Evolutionary conservation across 108 stramenopile genomes (phyloP).

Genomic region (Fragilariopsis cylindrus): DNA sequence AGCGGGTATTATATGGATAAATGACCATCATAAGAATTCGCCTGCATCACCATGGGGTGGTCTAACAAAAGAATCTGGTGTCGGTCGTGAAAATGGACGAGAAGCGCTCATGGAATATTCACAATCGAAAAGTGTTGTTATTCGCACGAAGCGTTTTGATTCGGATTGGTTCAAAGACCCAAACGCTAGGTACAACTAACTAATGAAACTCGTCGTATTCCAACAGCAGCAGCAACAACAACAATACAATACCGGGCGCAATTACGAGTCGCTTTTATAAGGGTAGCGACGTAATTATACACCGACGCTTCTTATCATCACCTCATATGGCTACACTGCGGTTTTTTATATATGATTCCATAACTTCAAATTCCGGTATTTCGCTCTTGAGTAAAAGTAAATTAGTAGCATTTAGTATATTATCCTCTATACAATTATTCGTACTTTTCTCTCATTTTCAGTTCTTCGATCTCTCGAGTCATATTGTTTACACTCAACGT

Average conservation of each 20-base stretch:
- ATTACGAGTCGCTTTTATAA: too few species aligned
- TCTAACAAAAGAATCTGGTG: slow-evolving; percentile 31
- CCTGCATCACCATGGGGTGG: slow-evolving; percentile 64
- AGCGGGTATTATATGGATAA: slow-evolving; percentile 63
- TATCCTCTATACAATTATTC: slow-evolving; percentile 68
- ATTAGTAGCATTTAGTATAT: background rate
- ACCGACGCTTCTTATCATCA: too few species aligned
- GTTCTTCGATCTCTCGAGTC: slow-evolving; percentile 58
- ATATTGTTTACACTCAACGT: slow-evolving; percentile 81
- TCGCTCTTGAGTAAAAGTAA: background rate
- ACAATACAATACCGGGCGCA: too few species aligned
- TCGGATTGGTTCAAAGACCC: slow-evolving; percentile 27
- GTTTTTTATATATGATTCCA: background rate
- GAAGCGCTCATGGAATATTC: slow-evolving; percentile 25
- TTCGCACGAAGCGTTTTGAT: slow-evolving; percentile 12
- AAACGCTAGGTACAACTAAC: slow-evolving; percentile 22
- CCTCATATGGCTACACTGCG: background rate
- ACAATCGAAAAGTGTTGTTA: slow-evolving; percentile 21
- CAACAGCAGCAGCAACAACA: too few species aligned
- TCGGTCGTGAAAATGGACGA: slow-evolving; percentile 27
- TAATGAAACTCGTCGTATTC: too few species aligned
- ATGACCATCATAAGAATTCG: slow-evolving; percentile 58
- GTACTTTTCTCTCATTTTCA: slow-evolving; percentile 57
- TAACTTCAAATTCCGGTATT: background rate
- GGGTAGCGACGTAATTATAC: too few species aligned